Evolutionary conservation across 2,329 filamentous ascomycete species (phyloP).

Genomic region (Colletotrichum navitas): DNA sequence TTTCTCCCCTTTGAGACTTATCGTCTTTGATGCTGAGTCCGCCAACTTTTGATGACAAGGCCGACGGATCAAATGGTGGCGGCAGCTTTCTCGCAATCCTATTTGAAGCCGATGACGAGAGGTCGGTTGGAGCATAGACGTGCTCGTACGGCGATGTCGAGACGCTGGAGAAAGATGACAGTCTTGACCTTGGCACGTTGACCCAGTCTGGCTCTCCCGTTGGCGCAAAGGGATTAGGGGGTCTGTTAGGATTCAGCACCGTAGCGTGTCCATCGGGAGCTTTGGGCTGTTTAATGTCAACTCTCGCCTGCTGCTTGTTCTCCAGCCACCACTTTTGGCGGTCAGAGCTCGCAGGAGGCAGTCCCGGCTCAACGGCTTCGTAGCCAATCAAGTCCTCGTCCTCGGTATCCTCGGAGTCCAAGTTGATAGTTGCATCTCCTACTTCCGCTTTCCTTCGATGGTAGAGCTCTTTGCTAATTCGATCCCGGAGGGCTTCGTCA

Average conservation of each 20-base stretch:
- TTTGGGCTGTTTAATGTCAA: conserved; percentile 74
- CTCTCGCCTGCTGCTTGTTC: conserved; percentile 80
- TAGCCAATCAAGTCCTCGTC: conserved; percentile 87
- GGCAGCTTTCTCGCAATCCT: conserved; percentile 64
- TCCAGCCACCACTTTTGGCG: conserved; percentile 79
- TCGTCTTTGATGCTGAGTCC: conserved; percentile 60
- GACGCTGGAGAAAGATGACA: conserved; percentile 67
- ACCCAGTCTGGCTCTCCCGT: conserved; percentile 89
- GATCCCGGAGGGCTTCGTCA: conserved; percentile 79
- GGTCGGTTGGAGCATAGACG: conserved; percentile 62
- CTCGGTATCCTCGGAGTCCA: conserved; percentile 70
- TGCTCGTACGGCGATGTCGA: conserved; percentile 72
- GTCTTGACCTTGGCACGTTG: conserved; percentile 66
- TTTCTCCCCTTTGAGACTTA: conserved; percentile 49
- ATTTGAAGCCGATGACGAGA: conserved; percentile 60
- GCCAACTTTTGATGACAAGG: conserved; percentile 60
- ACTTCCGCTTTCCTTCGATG: conserved; percentile 75
- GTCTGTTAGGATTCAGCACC: conserved; percentile 78
- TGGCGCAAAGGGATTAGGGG: conserved; percentile 84
- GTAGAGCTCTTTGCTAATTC: conserved; percentile 82
- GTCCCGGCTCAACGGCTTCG: conserved; percentile 83
- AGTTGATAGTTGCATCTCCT: conserved; percentile 70
- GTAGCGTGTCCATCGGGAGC: conserved; percentile 64
- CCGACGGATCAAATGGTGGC: conserved; percentile 62
- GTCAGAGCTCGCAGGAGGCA: conserved; percentile 76